These are phyloP conservation scores for Solanum sparsipilum DNA, from an alignment of 257 asterid genomes.

Conservation along the genomic window DNA sequence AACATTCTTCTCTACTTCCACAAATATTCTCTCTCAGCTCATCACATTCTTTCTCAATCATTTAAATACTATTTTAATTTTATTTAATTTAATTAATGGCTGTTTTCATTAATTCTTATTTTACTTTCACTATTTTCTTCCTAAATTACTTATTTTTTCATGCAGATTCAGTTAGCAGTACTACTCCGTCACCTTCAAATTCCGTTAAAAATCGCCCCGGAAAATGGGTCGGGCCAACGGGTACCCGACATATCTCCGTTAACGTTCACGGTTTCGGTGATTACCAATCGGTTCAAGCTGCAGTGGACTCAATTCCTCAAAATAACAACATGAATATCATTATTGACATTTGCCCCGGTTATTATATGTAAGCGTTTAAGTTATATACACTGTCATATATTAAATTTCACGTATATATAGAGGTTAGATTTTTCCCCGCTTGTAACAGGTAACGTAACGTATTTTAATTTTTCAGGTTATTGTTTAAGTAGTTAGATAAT, in stretches of 20 bases:
- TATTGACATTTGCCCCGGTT: conserved; percentile 63
- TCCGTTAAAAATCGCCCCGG: conserved; percentile 19
- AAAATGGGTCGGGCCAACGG: conserved; percentile 67
- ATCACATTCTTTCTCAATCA: not conserved
- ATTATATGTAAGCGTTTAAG: conserved; percentile 38
- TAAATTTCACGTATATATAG: not conserved
- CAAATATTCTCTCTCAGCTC: not conserved
- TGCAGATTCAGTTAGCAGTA: not conserved
- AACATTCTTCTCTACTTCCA: not conserved
- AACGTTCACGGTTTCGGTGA: conserved; percentile 59
- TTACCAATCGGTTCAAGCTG: conserved; percentile 55
- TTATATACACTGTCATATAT: not conserved
- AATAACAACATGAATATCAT: conserved; percentile 50
- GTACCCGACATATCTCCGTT: conserved; percentile 59
- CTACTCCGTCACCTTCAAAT: not conserved
- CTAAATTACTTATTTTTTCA: not conserved
- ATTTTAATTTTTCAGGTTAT: too few species aligned
- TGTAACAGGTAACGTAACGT: too few species aligned
- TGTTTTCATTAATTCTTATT: conserved; percentile 1
- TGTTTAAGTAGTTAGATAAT: not conserved
- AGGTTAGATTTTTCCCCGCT: too few species aligned
- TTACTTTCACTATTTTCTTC: not conserved
- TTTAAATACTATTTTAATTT: not conserved
- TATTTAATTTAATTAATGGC: conserved; percentile 25
- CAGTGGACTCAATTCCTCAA: conserved; percentile 59